phyloP scores from a whole-genome alignment of 1,139 yeast species.

The Blastobotrys illinoisensis region DNA sequence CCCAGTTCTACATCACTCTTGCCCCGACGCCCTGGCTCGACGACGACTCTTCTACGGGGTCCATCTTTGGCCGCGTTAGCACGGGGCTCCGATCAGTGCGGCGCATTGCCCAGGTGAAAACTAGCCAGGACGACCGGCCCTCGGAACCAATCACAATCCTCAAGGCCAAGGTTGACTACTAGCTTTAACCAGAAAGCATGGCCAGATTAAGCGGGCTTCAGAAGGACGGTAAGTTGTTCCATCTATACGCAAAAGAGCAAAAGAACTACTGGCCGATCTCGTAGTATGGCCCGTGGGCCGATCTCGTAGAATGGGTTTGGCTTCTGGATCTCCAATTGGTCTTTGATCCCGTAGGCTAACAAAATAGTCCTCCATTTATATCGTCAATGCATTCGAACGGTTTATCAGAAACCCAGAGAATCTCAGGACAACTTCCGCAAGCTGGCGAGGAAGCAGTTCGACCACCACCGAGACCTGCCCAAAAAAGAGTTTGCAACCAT shows the following conservation, averaged over 20 bases:
- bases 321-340: too few species aligned
- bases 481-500: constrained; percentile 81
- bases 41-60: constrained; percentile 37
- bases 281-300: too few species aligned
- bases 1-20: constrained; percentile 50
- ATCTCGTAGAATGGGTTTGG: too few species aligned
- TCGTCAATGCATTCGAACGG: constrained; percentile 34
- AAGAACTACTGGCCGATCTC: too few species aligned
- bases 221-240: constrained; percentile 24
- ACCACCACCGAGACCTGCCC: constrained; percentile 50
- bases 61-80: constrained; percentile 54
- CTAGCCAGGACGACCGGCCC: constrained; percentile 40
- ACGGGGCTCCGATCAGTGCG: constrained; percentile 50
- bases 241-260: background rate
- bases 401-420: constrained; percentile 31
- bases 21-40: constrained; percentile 43
- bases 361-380: constrained; percentile 33
- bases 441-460: constrained; percentile 55
- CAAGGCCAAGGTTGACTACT: constrained; percentile 13
- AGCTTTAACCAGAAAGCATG: constrained; percentile 12
- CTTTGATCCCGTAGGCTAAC: background rate
- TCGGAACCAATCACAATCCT: constrained; percentile 25
- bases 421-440: constrained; percentile 25
- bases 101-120: constrained; percentile 47
- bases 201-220: constrained; percentile 26